Base-by-base conservation (phyloP, 305 asterid genomes). In the Fraxinus sp. region DNA sequence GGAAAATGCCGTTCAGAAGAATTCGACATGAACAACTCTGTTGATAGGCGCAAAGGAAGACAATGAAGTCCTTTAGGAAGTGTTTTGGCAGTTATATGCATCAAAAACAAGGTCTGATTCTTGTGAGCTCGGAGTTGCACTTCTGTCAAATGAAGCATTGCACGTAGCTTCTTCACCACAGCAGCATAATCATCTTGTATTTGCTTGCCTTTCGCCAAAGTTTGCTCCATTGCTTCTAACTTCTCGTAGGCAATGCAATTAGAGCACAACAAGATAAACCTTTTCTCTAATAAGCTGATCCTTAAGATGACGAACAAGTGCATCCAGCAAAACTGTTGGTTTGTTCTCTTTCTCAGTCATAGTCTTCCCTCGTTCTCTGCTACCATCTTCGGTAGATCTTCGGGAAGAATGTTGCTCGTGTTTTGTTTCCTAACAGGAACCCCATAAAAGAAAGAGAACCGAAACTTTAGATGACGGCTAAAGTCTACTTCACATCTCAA, bases 101-200 rank as follows among this genome's bases (percentile, higher is more conserved):
- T 90, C 88, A 92, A 83, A 85, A 90, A 94, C 82, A 90, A 85
- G 80, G 94, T 76, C 83, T 92, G 98, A 84, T 92, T 94, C 89
- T 90, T 91, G 87, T 92, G 93, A 94, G 90, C 97, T 37, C 11
- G 11, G 44, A 37, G 44, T 37, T 37, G 11, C 44, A 37, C 44
- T 37, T 37, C 2, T 8, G 44, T 37, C 10, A 37, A 37, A 37
- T 37, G 44, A 37, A 37, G 44, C 44, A 92, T 92, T 10, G 98
- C 97, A 2, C 94, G 93, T 20, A 94, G 93, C 85, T 91, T 94
- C 93, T 90, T 94, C 16, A 90, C 89, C 46, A 88, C 86, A 26
- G 91, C 87, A 84, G 94, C 89, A 83, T 93, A 90, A 82, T 91
- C 97, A 81, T 91, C 98, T 83, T 87, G 94, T 87, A 94, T 92